These are phyloP conservation scores for Mortierella sp. DNA, from an alignment of 371 early-diverging fungal genomes.

Conservation along the genomic window DNA sequence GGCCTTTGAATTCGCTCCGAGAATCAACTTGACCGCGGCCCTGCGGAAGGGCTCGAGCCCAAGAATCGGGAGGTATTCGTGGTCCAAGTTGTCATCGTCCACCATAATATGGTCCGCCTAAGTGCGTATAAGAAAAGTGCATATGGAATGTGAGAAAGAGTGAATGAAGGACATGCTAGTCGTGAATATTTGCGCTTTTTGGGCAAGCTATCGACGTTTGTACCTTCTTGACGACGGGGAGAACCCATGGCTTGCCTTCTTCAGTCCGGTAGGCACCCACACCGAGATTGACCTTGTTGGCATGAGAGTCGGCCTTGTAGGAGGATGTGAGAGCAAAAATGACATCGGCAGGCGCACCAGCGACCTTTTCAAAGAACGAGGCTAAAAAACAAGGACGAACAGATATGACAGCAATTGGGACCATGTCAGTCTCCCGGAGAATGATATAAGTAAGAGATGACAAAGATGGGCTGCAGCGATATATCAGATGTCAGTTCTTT, in stretches of 20 bases:
- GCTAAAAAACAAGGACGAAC: constrained; percentile 11
- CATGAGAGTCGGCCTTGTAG: constrained; percentile 84
- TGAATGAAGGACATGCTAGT: too few relatives aligned
- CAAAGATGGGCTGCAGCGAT: too few relatives aligned
- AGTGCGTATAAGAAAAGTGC: background rate
- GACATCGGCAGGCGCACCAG: constrained; percentile 89
- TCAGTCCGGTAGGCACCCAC: constrained; percentile 97
- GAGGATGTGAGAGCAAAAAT: constrained; percentile 90
- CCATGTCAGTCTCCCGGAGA: background rate
- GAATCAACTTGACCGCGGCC: constrained; percentile 85
- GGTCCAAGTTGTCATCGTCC: constrained; percentile 80
- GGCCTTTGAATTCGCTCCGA: constrained; percentile 86
- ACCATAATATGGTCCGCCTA: constrained; percentile 88
- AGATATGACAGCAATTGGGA: background rate
- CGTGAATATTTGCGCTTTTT: background rate
- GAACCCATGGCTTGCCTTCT: constrained; percentile 93
- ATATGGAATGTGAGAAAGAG: background rate
- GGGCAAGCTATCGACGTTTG: background rate
- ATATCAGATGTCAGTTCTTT: background rate
- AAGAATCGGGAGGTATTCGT: constrained; percentile 95
- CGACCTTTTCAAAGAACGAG: constrained; percentile 75
- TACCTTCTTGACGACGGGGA: constrained; percentile 94
- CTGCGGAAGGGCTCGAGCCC: constrained; percentile 83
- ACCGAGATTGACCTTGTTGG: constrained; percentile 93
- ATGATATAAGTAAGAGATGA: background rate